Evolutionary conservation across 1,284 basidiomycete genomes (phyloP), one percentile per base, ranked within the genome.

Genomic region (Xerocomus amazonicus): DNA sequence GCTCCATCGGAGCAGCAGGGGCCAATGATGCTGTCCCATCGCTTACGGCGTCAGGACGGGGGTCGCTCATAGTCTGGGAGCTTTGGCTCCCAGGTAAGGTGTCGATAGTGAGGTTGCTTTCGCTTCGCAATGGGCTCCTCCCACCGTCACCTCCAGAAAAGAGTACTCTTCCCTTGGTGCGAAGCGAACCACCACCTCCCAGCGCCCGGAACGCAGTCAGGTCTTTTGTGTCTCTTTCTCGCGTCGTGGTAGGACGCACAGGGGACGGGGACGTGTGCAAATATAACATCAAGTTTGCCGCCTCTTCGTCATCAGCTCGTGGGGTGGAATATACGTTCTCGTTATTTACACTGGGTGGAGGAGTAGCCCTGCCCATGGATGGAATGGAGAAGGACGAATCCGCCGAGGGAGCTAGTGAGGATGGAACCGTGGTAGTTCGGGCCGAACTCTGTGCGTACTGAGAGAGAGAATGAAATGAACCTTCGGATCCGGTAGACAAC

Each of bases 241-340:
- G 70, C 34, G 70, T 75, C 8, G 67, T 63, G 23, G 71, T 69
- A 14, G 78, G 76, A 40, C 87, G 79, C n/a, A 75, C 84, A 6
- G 87, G 87, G 0, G 86, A 89, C 1, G 87, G 87, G 3, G 86
- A 89, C 7, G 87, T 89, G 36, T 88, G 87, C 43, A 90, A 77
- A 66, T 79, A 87, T 34, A 90, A 71, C 80, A 90, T 86, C 37
- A 90, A 69, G 62, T 87, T 85, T 26, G 88, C 87, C 0, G 88
- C 87, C 61, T 90, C 88, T 57, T 79, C 83, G 59, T 89, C 87
- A 35, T 69, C 64, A 26, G 63, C 62, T 9, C 64, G 66, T 33
- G 63, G 63, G 1, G 63, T 65, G 45, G 65, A 63, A 31, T 65
- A 53, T 16, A 49, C 31, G 14, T 27, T 56, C 28, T 67, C 63